phyloP scores from a whole-genome alignment of 345 rosid genomes.

The Lumnitzera racemosa region DNA sequence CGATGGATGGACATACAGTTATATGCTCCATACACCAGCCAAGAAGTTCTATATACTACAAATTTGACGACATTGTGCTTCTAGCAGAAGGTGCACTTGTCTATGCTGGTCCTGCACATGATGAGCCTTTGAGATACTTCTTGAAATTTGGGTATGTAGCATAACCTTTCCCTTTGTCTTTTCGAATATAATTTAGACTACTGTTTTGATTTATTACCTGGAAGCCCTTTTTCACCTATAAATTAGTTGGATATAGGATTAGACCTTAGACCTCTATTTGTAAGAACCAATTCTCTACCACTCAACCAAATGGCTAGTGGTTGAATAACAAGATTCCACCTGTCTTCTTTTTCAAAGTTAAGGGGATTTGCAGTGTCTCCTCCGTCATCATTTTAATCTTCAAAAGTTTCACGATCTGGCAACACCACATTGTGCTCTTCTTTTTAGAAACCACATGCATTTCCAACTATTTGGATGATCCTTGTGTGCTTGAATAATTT shows the following conservation, averaged over 20 bases:
- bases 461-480: background rate
- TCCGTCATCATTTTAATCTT: too few species aligned
- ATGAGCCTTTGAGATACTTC: constrained; percentile 70
- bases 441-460: background rate
- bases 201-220: too few species aligned
- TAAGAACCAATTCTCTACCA: too few species aligned
- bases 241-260: too few species aligned
- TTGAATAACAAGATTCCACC: too few species aligned
- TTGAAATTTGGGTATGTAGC: constrained; percentile 72
- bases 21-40: constrained; percentile 99
- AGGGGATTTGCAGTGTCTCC: too few species aligned
- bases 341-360: too few species aligned
- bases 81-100: constrained; percentile 73
- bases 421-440: too few species aligned
- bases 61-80: constrained; percentile 88
- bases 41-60: constrained; percentile 80
- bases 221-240: too few species aligned
- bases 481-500: background rate
- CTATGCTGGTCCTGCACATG: constrained; percentile 83
- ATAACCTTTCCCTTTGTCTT: constrained; percentile 11
- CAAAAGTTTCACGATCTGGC: too few species aligned
- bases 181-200: background rate
- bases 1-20: constrained; percentile 91
- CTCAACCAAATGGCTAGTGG: too few species aligned
- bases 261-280: too few species aligned